Evolutionary conservation across 768 basidiomycete species (phyloP), one percentile per base, ranked within the genome.

Genomic region (Hysterangium stoloniferum): DNA sequence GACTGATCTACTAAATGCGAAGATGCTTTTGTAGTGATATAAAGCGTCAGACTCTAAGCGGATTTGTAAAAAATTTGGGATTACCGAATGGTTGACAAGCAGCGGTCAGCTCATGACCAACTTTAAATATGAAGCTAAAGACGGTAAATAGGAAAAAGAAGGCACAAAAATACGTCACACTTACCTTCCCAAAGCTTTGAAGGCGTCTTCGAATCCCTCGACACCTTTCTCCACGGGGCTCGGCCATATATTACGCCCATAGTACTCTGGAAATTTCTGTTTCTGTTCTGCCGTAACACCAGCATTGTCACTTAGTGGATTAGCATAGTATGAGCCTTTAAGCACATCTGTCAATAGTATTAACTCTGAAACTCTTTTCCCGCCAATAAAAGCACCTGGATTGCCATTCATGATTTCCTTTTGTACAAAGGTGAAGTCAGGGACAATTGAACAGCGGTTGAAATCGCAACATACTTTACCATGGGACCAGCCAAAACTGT

Each of bases 331-430:
- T 0, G 88, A 92, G 3, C 94, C 95, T 64, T 97, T 98, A 58
- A 94, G 69, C 2, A 75, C 71, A 63, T 97, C 92, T 83, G 63
- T 58, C 17, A 52, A 17, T 4, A 4, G 12, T 56, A 24, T 19
- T 25, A n/a, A 33, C 24, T 29, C 20, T 57, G 20, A 48, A 45
- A 40, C 43, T 36, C 13, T 48, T 28, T 32, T n/a, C 33, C 17
- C 22, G 46, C 12, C 15, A 28, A 47, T 17, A 17, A 50, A n/a
- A 34, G 37, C 7, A 54, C 85, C 88, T 57, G 85, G 87, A 58
- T 80, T 84, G 27, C 94, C 94, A 60, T 97, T 97, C 93, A 97
- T 96, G 40, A 94, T 80, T 74, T 97, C 95, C 82, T 89, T 48
- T 25, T 25, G 33, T 6, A 37, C 50, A 43, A 17, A 53, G 33